Percentiles rank a stretch among this genome's conserved stretches.
These are phyloP conservation scores for Diutina rugosa DNA, from an alignment of 1,139 yeast species.

Conservation along the genomic window DNA sequence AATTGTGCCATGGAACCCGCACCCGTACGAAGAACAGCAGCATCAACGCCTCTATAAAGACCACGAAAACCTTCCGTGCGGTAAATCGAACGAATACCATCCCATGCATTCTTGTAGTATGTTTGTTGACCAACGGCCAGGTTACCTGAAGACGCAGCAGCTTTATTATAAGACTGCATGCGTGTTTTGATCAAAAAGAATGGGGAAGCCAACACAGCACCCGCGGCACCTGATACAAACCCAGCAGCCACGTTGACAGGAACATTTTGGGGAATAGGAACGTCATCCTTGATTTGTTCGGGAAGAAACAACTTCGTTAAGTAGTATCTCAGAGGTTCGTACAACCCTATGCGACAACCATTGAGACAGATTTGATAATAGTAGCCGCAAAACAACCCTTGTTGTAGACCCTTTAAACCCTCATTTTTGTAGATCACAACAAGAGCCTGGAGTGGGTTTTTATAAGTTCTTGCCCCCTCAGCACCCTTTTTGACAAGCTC, in stretches of 20 bases:
- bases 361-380: constrained; percentile 80
- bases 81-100: constrained; percentile 56
- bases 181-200: constrained; percentile 85
- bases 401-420: constrained; percentile 79
- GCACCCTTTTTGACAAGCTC: constrained; percentile 44
- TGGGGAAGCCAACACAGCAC: constrained; percentile 86
- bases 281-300: constrained; percentile 23
- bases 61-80: constrained; percentile 66
- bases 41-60: constrained; percentile 82
- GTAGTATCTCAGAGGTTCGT: constrained; percentile 68
- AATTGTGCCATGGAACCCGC: constrained; percentile 92
- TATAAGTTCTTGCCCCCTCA: constrained; percentile 44
- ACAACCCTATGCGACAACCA: constrained; percentile 87
- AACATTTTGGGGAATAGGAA: constrained; percentile 42
- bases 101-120: constrained; percentile 54
- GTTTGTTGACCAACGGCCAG: constrained; percentile 85
- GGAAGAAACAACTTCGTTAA: constrained; percentile 49
- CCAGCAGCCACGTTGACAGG: constrained; percentile 73
- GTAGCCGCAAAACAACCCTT: constrained; percentile 77
- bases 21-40: constrained; percentile 89
- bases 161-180: constrained; percentile 77
- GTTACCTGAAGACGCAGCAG: constrained; percentile 7
- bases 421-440: constrained; percentile 64
- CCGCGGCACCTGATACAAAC: constrained; percentile 73
- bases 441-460: constrained; percentile 79